These are phyloP conservation scores for Globisporangium recalcitrans DNA, from an alignment of 352 stramenopile genomes.

Conservation along the genomic window DNA sequence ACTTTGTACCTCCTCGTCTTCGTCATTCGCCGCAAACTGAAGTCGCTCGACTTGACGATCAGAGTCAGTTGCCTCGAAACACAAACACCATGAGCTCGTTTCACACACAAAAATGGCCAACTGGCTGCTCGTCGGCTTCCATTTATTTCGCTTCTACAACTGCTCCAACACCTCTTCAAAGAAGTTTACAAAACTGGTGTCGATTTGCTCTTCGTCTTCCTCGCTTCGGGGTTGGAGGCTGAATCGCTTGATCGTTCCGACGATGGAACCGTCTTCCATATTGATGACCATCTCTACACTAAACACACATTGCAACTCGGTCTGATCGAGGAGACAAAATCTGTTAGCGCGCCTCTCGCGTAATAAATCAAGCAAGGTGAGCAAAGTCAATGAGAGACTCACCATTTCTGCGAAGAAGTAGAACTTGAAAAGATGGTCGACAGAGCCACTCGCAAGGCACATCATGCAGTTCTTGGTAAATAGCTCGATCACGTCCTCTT, in stretches of 20 bases:
- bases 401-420: constrained; percentile 88
- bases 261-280: constrained; percentile 40
- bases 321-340: constrained; percentile 16
- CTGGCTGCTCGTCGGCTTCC: neutral
- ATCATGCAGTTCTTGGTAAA: constrained; percentile 66
- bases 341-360: neutral
- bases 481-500: constrained; percentile 70
- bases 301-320: constrained; percentile 75
- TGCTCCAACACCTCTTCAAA: constrained; percentile 73
- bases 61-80: neutral
- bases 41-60: neutral
- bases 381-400: constrained; percentile 2
- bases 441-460: constrained; percentile 73
- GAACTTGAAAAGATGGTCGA: constrained; percentile 79
- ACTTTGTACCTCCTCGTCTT: neutral
- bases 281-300: constrained; percentile 77
- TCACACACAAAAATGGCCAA: constrained; percentile 8
- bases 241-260: constrained; percentile 70
- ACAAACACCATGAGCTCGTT: neutral
- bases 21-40: neutral
- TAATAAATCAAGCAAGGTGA: neutral
- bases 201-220: constrained; percentile 75
- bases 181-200: constrained; percentile 81
- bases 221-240: constrained; percentile 47
- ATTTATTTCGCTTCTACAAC: constrained; percentile 35